Evolutionary conservation across 2,329 filamentous ascomycete species (phyloP).

Genomic region (Rhinocladiella mackenziei): DNA sequence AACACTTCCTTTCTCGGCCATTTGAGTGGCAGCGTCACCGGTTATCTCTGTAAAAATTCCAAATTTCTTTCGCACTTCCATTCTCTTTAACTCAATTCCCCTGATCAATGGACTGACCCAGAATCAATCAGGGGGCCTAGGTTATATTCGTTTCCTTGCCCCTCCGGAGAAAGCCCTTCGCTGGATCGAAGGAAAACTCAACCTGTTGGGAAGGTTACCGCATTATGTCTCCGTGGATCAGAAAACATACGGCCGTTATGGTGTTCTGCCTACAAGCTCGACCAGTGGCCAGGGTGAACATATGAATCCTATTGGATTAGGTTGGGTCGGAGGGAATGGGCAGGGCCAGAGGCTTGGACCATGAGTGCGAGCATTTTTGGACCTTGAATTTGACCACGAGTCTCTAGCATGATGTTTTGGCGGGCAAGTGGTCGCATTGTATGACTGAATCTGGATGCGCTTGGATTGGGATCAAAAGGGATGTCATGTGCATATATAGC

Average conservation of each 20-base stretch:
- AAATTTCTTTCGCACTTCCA: not conserved
- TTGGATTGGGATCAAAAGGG: no score
- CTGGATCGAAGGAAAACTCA: slow-evolving; percentile 84
- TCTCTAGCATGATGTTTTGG: not conserved
- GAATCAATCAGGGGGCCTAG: slow-evolving; percentile 63
- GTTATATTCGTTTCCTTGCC: slow-evolving; percentile 82
- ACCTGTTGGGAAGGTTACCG: slow-evolving; percentile 75
- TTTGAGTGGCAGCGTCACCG: slow-evolving; percentile 74
- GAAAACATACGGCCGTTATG: slow-evolving; percentile 91
- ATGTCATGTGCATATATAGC: no score
- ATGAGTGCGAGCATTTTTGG: slow-evolving; percentile 52
- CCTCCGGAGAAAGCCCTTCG: slow-evolving; percentile 83
- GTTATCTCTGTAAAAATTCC: slow-evolving; percentile 70
- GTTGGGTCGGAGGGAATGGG: slow-evolving; percentile 51
- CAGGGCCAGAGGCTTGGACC: slow-evolving; percentile 57
- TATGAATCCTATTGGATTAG: slow-evolving; percentile 45
- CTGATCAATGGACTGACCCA: slow-evolving; percentile 3
- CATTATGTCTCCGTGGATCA: slow-evolving; percentile 94
- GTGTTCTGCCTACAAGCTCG: slow-evolving; percentile 65
- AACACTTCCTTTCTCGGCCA: slow-evolving; percentile 83
- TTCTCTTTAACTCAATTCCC: not conserved
- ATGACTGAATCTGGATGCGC: no score
- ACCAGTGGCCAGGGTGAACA: slow-evolving; percentile 36
- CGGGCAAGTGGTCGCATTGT: no score
- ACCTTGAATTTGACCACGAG: slow-evolving; percentile 49